Conservation (phyloP, 1,284 basidiomycete species). For the Cutaneotrichosporon dermatis region DNA sequence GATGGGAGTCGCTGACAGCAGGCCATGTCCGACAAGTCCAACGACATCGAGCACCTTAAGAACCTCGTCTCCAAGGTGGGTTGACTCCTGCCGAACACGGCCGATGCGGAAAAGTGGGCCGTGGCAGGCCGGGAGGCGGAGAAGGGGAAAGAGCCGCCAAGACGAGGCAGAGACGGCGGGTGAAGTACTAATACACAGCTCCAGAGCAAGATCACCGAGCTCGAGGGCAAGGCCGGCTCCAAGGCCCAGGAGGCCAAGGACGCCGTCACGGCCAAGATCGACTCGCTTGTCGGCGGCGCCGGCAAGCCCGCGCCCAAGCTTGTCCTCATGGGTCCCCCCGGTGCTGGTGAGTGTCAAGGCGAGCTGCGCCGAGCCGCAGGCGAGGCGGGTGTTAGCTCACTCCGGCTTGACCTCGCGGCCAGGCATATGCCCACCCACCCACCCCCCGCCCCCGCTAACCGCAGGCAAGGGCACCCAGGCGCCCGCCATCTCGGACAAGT, state of each 20-base stretch:
- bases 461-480: constrained; percentile 97
- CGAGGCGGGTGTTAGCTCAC: neutral
- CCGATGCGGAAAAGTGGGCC: neutral
- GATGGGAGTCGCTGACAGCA: neutral
- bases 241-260: constrained; percentile 22
- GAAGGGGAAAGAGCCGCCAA: too few relatives aligned
- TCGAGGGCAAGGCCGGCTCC: constrained; percentile 36
- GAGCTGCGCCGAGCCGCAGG: neutral
- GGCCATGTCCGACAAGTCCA: constrained; percentile 21
- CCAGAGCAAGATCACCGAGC: constrained; percentile 43
- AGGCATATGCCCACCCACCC: neutral
- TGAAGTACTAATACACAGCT: constrained; percentile 26
- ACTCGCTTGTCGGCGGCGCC: constrained; percentile 51
- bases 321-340: constrained; percentile 92
- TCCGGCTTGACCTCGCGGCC: neutral
- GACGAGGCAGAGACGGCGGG: too few relatives aligned
- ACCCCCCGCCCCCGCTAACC: neutral
- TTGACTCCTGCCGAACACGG: neutral
- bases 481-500: constrained; percentile 84
- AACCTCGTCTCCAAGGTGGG: constrained; percentile 65
- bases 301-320: constrained; percentile 63
- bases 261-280: constrained; percentile 17
- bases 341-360: constrained; percentile 66
- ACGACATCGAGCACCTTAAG: constrained; percentile 84
- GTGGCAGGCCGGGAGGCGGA: too few relatives aligned